phyloP scores from a whole-genome alignment of 192 early-diverging fungal species.

The Backusella morwellensis region DNA sequence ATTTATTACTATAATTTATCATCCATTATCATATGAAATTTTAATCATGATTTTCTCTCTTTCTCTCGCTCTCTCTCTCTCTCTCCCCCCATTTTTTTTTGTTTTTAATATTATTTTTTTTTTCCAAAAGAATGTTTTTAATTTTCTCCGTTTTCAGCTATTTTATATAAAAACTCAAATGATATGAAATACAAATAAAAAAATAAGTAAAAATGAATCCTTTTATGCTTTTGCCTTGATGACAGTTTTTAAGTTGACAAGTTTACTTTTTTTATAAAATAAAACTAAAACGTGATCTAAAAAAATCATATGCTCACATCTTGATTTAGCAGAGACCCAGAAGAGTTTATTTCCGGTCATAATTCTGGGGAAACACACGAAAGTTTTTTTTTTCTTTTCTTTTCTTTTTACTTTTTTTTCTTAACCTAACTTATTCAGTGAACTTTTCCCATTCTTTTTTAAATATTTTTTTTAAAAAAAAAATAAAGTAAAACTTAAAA shows the following conservation, averaged over 20 bases:
- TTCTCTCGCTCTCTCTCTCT: neutral
- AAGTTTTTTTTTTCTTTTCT: too few species aligned
- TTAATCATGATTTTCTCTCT: neutral
- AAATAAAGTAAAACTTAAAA: neutral
- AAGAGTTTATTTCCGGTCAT: too few species aligned
- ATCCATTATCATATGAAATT: neutral
- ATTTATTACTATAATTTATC: neutral
- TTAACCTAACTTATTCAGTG: too few species aligned
- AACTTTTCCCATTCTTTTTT: neutral
- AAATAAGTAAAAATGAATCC: too few species aligned
- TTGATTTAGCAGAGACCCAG: too few species aligned
- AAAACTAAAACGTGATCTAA: too few species aligned
- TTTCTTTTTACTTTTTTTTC: too few species aligned
- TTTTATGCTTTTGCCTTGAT: too few species aligned
- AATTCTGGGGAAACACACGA: too few species aligned
- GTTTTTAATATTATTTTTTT: neutral
- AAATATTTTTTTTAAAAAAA: neutral
- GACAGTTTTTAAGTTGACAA: too few species aligned
- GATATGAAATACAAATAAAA: too few species aligned
- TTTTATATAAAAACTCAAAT: neutral
- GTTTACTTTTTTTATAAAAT: neutral
- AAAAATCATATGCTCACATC: too few species aligned
- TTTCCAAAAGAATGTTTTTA: neutral
- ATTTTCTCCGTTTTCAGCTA: neutral
- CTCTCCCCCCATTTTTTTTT: neutral